Conservation (phyloP, 140 eudicot genomes). For the Bidens hawaiensis region DNA sequence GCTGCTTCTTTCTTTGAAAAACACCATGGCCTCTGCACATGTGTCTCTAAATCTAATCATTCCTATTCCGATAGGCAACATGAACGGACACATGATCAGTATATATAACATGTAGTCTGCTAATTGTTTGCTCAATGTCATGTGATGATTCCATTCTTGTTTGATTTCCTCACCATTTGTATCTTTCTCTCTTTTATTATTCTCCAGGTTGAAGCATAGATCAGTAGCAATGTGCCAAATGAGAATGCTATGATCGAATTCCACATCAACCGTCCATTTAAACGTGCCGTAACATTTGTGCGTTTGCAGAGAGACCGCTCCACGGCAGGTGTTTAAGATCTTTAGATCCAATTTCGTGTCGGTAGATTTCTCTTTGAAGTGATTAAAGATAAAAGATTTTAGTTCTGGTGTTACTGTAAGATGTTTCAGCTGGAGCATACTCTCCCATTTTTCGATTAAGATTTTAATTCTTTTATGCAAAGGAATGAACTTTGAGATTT, state of each 20-base stretch:
- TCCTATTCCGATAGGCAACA: constrained; percentile 49
- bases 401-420: constrained; percentile 8
- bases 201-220: constrained; percentile 25
- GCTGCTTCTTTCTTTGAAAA: constrained; percentile 24
- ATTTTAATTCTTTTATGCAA: constrained; percentile 5
- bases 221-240: constrained; percentile 57
- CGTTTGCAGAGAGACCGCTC: constrained; percentile 7
- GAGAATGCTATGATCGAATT: constrained; percentile 48
- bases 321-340: constrained; percentile 19
- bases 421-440: constrained; percentile 15
- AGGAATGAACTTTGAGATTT: constrained; percentile 10
- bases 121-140: constrained; percentile 23
- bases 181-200: constrained; percentile 2
- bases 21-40: constrained; percentile 33
- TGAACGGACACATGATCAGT: constrained; percentile 36
- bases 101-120: constrained; percentile 43
- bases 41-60: constrained; percentile 40
- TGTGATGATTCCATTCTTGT: constrained; percentile 16
- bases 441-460: constrained; percentile 15
- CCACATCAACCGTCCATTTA: constrained; percentile 31
- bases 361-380: constrained; percentile 16
- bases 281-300: constrained; percentile 10
- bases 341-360: constrained; percentile 18
- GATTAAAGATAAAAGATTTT: constrained; percentile 20
- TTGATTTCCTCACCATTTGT: constrained; percentile 1